Evolutionary conservation across 768 basidiomycete species (phyloP), one percentile per base, ranked within the genome.

Genomic region (Nidularia sp.): DNA sequence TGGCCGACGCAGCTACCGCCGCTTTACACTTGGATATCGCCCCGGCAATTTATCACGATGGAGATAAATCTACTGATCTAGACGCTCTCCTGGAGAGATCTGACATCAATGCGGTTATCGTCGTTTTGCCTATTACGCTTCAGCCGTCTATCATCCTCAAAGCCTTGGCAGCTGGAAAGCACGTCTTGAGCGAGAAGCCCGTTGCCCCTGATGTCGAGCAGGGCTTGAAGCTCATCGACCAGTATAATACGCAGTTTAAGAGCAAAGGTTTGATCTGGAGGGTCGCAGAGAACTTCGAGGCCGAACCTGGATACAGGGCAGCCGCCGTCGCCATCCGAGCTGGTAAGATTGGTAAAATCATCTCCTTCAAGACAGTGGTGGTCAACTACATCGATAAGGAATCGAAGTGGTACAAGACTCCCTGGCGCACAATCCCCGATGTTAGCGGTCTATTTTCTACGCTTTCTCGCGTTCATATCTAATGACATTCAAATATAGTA

Each of bases 141-240:
- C 91, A 93, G 65, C 90, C 92, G 2, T 66, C 69, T 13, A 71
- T 93, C 53, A 72, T 95, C 50, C 66, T 80, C 52, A 80, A 78
- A 60, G 79, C 81, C 0, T 70, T 87, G 35, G 78, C 72, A 0
- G 87, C 89, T 2, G 89, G 92, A 29, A 96, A 95, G 70, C 89
- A 94, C 62, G 90, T 95, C 47, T 63, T 94, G 54, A 87, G 86
- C 66, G 93, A 96, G 74, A 95, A 95, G 62, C 93, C 93, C 5
- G 77, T 93, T 10, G 90, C 84, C 2, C 75, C 84, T 41, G 85
- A 88, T 59, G 81, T 93, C 44, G 74, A 75, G 31, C 69, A 71
- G 2, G 92, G 87, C 0, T 67, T 81, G 45, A 71, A 73, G 54
- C 73, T 93, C 47, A 85, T 94, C 63, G 71, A 77, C 34, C 74